Conservation (phyloP, 768 basidiomycete genomes). For the Trametes maxima region DNA sequence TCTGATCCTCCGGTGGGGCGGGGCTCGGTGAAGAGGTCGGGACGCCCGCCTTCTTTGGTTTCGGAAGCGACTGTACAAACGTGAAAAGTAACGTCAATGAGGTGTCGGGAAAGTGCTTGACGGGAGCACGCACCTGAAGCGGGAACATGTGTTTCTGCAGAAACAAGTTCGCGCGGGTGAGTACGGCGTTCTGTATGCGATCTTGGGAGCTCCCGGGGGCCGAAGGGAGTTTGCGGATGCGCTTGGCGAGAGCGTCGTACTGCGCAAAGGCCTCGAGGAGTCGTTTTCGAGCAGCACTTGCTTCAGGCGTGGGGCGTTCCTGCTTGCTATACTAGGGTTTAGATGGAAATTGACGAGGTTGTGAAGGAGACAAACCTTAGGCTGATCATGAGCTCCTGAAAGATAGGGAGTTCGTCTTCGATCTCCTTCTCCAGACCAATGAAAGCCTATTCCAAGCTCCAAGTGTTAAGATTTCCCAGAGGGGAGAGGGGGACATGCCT, state of each 20-base stretch:
- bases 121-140: slow-evolving; percentile 55
- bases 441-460: slow-evolving; percentile 52
- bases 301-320: slow-evolving; percentile 66
- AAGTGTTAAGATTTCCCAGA: not conserved
- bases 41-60: slow-evolving; percentile 40
- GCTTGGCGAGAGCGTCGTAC: slow-evolving; percentile 88
- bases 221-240: slow-evolving; percentile 74
- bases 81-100: not conserved
- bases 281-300: slow-evolving; percentile 71
- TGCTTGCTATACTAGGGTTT: slow-evolving; percentile 35
- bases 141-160: slow-evolving; percentile 91
- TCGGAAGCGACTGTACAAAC: slow-evolving; percentile 46
- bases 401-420: slow-evolving; percentile 82
- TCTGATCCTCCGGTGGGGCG: slow-evolving; percentile 26
- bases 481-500: slow-evolving; percentile 12
- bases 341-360: slow-evolving; percentile 33
- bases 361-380: slow-evolving; percentile 49
- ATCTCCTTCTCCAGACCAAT: slow-evolving; percentile 83
- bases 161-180: slow-evolving; percentile 75
- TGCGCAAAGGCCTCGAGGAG: slow-evolving; percentile 84
- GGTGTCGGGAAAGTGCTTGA: not conserved
- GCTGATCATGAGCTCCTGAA: slow-evolving; percentile 80
- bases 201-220: slow-evolving; percentile 74
- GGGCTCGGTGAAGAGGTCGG: slow-evolving; percentile 20
- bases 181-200: slow-evolving; percentile 80